Percentiles rank a stretch among this genome's conserved stretches.
These are phyloP conservation scores for Pharnaceum exiguum DNA, from an alignment of 148 eudicot species.

Conservation along the genomic window DNA sequence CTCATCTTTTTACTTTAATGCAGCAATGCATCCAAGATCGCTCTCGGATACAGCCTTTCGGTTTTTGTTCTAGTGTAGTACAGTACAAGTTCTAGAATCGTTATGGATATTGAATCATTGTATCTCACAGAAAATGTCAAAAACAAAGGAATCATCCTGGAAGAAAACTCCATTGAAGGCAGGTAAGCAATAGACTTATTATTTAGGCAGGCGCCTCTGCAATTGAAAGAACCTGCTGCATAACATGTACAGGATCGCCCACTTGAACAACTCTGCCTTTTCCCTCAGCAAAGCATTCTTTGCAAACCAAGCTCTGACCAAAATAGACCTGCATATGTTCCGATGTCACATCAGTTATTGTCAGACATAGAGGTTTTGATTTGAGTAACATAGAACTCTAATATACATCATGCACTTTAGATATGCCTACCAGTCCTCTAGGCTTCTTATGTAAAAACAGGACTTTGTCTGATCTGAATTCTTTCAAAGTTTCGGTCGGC, in stretches of 20 bases:
- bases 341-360: neutral
- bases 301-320: conserved; percentile 79
- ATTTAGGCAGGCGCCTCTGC: conserved; percentile 67
- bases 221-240: conserved; percentile 39
- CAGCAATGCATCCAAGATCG: too few species aligned
- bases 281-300: conserved; percentile 40
- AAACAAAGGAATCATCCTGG: too few species aligned
- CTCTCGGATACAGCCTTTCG: too few species aligned
- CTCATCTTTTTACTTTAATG: too few species aligned
- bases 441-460: conserved; percentile 58
- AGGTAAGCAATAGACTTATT: neutral
- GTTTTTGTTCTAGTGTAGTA: too few species aligned
- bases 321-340: conserved; percentile 80
- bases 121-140: too few species aligned
- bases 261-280: conserved; percentile 45
- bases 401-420: neutral
- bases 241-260: conserved; percentile 67
- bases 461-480: conserved; percentile 62
- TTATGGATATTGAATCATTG: too few species aligned
- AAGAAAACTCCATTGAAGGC: too few species aligned
- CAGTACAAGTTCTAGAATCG: too few species aligned
- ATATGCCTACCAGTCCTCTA: conserved; percentile 51
- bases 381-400: neutral
- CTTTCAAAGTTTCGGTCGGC: conserved; percentile 48
- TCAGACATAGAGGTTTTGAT: neutral